These are phyloP conservation scores for Tetradesmus obliquus DNA, from an alignment of 139 green algal species.

Conservation along the genomic window DNA sequence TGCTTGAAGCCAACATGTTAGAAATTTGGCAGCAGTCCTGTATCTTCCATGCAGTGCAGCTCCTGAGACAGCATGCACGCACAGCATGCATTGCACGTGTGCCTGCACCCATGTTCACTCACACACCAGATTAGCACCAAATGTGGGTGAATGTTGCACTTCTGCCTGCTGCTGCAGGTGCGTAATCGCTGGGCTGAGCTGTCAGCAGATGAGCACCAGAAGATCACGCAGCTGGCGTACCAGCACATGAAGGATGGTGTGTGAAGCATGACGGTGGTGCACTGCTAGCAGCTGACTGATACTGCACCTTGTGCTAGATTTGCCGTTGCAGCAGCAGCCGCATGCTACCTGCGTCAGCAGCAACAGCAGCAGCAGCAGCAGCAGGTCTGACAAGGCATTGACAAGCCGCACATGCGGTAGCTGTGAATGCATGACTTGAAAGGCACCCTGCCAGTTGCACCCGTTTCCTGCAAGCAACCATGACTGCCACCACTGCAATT, in stretches of 20 bases:
- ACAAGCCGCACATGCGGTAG: background rate
- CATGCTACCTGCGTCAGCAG: background rate
- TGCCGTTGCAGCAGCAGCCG: background rate
- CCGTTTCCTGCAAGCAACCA: no score
- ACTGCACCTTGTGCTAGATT: background rate
- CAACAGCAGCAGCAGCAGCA: constrained; percentile 20
- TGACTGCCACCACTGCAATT: no score
- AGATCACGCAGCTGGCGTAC: constrained; percentile 51
- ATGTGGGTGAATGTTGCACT: background rate
- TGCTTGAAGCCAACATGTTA: no score
- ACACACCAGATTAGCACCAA: no score
- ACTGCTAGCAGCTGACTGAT: background rate
- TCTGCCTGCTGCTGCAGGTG: constrained; percentile 36
- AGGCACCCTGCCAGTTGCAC: no score
- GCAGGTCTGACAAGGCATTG: background rate
- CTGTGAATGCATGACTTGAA: background rate
- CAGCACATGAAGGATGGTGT: constrained; percentile 49
- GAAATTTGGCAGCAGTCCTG: no score
- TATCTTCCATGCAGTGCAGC: background rate
- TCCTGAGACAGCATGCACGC: background rate
- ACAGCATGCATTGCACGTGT: background rate
- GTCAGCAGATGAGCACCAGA: constrained; percentile 40
- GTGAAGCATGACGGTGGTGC: background rate
- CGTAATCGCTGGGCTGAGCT: constrained; percentile 50
- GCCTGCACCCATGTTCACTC: no score